Conservation (phyloP, 2,329 filamentous ascomycete genomes). For the Ceratocystis cacaofunesta region DNA sequence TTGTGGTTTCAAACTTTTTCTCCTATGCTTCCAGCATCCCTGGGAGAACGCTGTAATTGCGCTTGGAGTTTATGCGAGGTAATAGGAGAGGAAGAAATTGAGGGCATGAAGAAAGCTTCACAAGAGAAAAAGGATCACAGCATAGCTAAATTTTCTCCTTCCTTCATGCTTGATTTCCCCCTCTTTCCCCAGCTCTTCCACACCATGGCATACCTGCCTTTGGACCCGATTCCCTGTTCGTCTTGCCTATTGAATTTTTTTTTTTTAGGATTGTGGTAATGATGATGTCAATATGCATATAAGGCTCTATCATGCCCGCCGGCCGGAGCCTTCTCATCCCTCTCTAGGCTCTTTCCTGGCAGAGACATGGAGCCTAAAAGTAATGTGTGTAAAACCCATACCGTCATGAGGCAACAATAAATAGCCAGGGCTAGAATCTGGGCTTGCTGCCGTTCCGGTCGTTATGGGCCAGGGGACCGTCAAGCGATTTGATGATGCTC, state of each 20-base stretch:
- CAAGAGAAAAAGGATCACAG: background rate
- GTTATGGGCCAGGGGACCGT: background rate
- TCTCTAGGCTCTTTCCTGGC: background rate
- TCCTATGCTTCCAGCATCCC: background rate
- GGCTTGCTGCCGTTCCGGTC: background rate
- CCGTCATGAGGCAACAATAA: background rate
- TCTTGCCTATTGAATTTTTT: background rate
- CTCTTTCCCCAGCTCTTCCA: background rate
- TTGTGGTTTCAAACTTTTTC: background rate
- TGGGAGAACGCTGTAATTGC: background rate
- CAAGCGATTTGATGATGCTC: background rate
- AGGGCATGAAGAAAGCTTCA: background rate
- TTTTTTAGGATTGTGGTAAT: background rate
- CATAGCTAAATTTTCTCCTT: too few relatives aligned
- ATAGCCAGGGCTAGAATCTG: background rate
- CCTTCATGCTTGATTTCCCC: background rate
- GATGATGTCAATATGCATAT: constrained; percentile 1
- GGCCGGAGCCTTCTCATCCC: background rate
- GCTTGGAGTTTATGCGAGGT: background rate
- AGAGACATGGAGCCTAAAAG: background rate
- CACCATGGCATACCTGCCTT: background rate
- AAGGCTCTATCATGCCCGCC: background rate
- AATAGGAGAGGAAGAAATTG: background rate
- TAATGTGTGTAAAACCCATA: background rate
- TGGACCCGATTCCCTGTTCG: background rate